These are phyloP conservation scores for Apophysomyces ossiformis DNA, from an alignment of 371 early-diverging fungal genomes.

Conservation along the genomic window DNA sequence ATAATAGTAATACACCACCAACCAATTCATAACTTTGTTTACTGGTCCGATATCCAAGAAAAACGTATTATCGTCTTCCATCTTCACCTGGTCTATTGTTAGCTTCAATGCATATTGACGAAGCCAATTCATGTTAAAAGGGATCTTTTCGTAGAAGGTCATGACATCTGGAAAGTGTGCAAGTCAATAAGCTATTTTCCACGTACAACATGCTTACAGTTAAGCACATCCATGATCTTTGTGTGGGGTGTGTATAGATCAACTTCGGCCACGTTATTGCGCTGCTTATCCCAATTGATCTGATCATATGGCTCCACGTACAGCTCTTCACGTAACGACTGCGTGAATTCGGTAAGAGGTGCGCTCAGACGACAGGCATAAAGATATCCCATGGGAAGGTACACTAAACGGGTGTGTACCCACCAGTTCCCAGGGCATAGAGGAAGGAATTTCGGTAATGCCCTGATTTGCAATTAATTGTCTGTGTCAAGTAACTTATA, in stretches of 20 bases:
- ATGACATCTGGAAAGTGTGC: constrained; percentile 42
- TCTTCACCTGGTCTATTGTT: constrained; percentile 78
- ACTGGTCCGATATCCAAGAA: constrained; percentile 93
- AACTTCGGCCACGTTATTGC: constrained; percentile 81
- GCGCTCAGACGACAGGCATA: constrained; percentile 75
- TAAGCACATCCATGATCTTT: constrained; percentile 72
- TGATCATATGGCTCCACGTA: constrained; percentile 82
- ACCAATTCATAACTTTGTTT: constrained; percentile 92
- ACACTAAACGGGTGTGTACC: constrained; percentile 91
- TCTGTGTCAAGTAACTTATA: neutral
- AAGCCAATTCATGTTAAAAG: constrained; percentile 50
- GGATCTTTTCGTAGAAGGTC: constrained; percentile 69
- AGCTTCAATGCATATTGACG: constrained; percentile 77
- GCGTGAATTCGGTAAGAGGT: constrained; percentile 70
- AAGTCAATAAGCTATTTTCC: neutral
- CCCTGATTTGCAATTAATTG: constrained; percentile 36
- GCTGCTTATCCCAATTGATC: constrained; percentile 83
- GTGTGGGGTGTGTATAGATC: constrained; percentile 92
- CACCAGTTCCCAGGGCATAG: constrained; percentile 93
- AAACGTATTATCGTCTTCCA: constrained; percentile 91
- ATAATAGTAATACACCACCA: constrained; percentile 82
- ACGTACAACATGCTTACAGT: constrained; percentile 48
- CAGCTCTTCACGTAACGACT: constrained; percentile 83
- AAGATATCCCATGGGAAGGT: constrained; percentile 93
- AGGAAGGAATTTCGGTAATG: constrained; percentile 85